Evolutionary conservation across 352 stramenopile species (phyloP).

Genomic region (Phytophthora colocasiae): DNA sequence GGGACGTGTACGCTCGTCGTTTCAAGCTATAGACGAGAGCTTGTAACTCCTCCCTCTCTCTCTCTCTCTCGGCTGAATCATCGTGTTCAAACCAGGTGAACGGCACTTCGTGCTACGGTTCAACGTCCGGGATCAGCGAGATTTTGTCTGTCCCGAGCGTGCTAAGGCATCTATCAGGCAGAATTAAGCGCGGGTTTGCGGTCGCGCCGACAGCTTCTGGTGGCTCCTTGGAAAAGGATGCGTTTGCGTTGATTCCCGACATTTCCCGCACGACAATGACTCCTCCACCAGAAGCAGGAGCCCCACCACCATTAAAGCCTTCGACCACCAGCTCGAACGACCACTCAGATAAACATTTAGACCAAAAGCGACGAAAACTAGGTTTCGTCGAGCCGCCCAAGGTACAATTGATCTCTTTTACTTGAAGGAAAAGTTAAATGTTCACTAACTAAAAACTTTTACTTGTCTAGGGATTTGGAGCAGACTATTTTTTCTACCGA

Average conservation of each 20-base stretch:
- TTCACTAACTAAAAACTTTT: too few species aligned
- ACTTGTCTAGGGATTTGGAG: conserved; percentile 45
- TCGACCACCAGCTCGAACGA: neutral
- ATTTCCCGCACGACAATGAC: conserved; percentile 39
- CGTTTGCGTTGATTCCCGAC: conserved; percentile 44
- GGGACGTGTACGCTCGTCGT: conserved; percentile 11
- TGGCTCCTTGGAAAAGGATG: conserved; percentile 48
- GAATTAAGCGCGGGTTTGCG: conserved; percentile 46
- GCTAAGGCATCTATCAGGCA: conserved; percentile 31
- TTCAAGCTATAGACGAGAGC: conserved; percentile 15
- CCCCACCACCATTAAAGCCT: conserved; percentile 5
- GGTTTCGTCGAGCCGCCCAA: conserved; percentile 26
- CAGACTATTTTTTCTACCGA: conserved; percentile 52
- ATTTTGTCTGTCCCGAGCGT: conserved; percentile 15
- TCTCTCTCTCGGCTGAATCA: conserved; percentile 19
- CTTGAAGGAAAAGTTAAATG: neutral
- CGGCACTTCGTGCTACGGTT: conserved; percentile 32
- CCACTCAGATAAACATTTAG: conserved; percentile 14
- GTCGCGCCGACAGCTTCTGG: conserved; percentile 42
- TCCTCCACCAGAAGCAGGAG: conserved; percentile 40
- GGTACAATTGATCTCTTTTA: neutral
- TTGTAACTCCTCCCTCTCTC: conserved; percentile 23
- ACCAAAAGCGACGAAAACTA: conserved; percentile 26
- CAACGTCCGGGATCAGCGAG: conserved; percentile 26
- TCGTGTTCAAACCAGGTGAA: conserved; percentile 15